These are phyloP conservation scores for Berberis vulgaris DNA, from an alignment of 164 flowering plant genomes.

Conservation along the genomic window DNA sequence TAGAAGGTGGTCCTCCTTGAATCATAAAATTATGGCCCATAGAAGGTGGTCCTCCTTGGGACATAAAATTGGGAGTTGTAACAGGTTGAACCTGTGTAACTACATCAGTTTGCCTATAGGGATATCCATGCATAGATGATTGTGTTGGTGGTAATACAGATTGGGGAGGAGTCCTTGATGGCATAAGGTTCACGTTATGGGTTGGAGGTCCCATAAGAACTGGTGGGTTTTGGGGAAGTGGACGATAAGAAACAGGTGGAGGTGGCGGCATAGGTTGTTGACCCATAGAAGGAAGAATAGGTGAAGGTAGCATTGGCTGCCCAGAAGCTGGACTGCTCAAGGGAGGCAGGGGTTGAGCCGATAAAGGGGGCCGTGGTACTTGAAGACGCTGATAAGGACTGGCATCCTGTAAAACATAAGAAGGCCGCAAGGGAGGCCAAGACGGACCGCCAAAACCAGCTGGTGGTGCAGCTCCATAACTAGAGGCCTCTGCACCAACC, in stretches of 20 bases:
- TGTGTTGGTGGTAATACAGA: too few relatives aligned
- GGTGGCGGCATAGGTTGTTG: conserved; percentile 18
- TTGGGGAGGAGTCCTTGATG: conserved; percentile 10
- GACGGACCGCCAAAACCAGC: conserved; percentile 40
- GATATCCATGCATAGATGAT: conserved; percentile 3
- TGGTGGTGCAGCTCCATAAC: conserved; percentile 32
- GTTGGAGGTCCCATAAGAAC: conserved; percentile 59
- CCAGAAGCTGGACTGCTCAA: conserved; percentile 26
- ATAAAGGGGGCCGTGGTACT: conserved; percentile 33
- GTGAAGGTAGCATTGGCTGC: conserved; percentile 26
- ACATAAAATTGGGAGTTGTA: conserved; percentile 22
- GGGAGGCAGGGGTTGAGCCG: conserved; percentile 28
- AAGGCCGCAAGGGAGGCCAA: conserved; percentile 27
- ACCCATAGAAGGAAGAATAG: conserved; percentile 29
- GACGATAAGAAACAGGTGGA: conserved; percentile 22
- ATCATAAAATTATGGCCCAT: conserved; percentile 26
- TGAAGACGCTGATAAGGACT: conserved; percentile 32
- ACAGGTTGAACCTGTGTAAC: conserved; percentile 30
- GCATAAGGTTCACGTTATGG: conserved; percentile 20
- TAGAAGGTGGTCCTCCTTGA: conserved; percentile 41
- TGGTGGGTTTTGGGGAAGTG: conserved; percentile 35
- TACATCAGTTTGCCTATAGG: conserved; percentile 32
- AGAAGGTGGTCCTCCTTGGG: conserved; percentile 28
- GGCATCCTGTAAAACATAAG: conserved; percentile 9
- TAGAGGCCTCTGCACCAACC: conserved; percentile 19